Evolutionary conservation across 805 yeast genomes (phyloP), one percentile per base, ranked within the genome.

Genomic region (Wickerhamiella dianesei): DNA sequence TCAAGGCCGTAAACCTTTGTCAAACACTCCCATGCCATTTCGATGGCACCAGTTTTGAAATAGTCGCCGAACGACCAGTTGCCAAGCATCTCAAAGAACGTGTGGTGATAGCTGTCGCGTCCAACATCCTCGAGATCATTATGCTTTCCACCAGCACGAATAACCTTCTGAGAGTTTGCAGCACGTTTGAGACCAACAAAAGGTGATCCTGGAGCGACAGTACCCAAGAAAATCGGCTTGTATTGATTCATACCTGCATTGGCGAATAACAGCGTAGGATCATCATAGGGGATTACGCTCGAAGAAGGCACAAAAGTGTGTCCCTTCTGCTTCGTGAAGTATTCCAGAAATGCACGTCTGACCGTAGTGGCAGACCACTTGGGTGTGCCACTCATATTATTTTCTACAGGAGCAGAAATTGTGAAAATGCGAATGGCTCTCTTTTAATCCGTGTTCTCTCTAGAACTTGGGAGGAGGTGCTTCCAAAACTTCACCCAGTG

Each of bases 31-130:
- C 97, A 92, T 8, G 95, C 79, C 69, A 74, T 84, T 6, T 68
- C 67, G 59, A 88, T 81, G 45, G 97, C 97, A 62, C 87, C 98
- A 59, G 82, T 77, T 66, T 92, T 92, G 78, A 92, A 92, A 65
- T 92, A 92, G 68, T 92, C 98, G 59, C 99, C 99, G 66, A 92
- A 92, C 4, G 98, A 92, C 99, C 99, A 92, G 73, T 92, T 92
- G 60, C 99, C 99, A 68, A 92, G 76, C 99, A 92, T 92, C 70
- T 92, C 99, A 58, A 92, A 92, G 63, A 94, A 94, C 16, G 99
- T 92, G 66, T 92, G 99, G 65, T 92, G 99, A 63, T 92, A 92
- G 48, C 95, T 85, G 67, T 92, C 99, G 61, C 82, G 79, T 53
- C 99, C 99, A 43, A 92, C 99, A 66, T 92, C 99, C 64, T 92